phyloP scores from a whole-genome alignment of 441 rosid genomes.

The Gossypium davidsonii region DNA sequence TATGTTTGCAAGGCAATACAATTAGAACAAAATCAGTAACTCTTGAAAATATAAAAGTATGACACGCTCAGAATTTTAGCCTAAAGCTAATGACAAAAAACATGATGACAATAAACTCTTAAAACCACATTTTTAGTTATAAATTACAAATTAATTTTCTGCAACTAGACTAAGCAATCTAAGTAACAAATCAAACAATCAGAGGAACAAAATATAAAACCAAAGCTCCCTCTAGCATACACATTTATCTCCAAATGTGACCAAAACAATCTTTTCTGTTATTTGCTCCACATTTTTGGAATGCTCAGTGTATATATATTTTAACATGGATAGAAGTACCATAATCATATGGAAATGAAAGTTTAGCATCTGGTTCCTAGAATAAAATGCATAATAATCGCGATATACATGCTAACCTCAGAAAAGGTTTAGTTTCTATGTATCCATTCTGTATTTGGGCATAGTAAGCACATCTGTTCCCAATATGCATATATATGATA shows the following conservation, averaged over 20 bases:
- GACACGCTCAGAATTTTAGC: background rate
- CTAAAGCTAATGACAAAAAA: background rate
- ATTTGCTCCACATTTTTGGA: background rate
- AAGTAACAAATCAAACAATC: background rate
- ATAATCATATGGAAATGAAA: background rate
- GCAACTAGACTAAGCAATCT: background rate
- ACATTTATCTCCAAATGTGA: background rate
- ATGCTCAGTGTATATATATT: no score
- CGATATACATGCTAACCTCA: constrained; percentile 36
- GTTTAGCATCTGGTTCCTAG: background rate
- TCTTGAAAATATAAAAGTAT: background rate
- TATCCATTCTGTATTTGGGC: background rate
- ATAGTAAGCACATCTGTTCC: background rate
- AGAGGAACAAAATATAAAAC: background rate
- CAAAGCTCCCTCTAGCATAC: background rate
- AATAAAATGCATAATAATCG: background rate
- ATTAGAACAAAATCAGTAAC: background rate
- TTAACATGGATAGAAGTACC: background rate
- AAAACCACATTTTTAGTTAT: background rate
- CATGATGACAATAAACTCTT: background rate
- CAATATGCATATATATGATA: background rate
- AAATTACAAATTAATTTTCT: background rate
- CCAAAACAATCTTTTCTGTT: background rate
- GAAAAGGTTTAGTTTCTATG: constrained; percentile 22
- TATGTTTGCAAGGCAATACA: background rate